Evolutionary conservation across 2,329 filamentous ascomycete genomes (phyloP).

Genomic region (Cercospora sp.): DNA sequence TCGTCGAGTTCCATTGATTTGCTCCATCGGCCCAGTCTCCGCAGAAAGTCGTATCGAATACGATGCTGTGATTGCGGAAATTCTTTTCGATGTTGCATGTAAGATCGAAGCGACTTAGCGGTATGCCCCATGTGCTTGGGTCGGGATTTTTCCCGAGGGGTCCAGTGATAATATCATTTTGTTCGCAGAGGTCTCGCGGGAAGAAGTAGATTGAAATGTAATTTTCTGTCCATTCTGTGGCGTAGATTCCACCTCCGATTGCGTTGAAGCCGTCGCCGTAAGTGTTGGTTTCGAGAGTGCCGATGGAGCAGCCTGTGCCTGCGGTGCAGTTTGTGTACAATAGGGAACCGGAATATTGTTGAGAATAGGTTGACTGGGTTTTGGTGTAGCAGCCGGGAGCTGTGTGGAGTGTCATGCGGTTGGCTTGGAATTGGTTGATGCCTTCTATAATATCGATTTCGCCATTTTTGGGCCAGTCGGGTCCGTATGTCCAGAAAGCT

Average conservation of each 20-base stretch:
- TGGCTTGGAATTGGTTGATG: slow-evolving; percentile 39
- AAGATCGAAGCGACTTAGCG: slow-evolving; percentile 62
- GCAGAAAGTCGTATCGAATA: slow-evolving; percentile 65
- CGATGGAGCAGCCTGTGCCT: slow-evolving; percentile 44
- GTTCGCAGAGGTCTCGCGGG: slow-evolving; percentile 32
- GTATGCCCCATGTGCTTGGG: slow-evolving; percentile 63
- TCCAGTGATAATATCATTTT: slow-evolving; percentile 35
- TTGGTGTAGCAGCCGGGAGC: slow-evolving; percentile 36
- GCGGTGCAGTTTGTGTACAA: slow-evolving; percentile 42
- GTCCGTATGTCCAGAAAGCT: slow-evolving; percentile 65
- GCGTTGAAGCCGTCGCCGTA: slow-evolving; percentile 42
- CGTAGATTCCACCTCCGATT: slow-evolving; percentile 50
- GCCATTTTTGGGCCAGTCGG: slow-evolving; percentile 46
- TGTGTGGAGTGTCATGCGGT: slow-evolving; percentile 42
- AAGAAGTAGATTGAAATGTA: slow-evolving; percentile 42
- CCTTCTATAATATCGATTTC: slow-evolving; percentile 46
- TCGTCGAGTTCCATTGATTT: slow-evolving; percentile 29
- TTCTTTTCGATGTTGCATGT: slow-evolving; percentile 40
- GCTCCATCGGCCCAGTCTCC: slow-evolving; percentile 43
- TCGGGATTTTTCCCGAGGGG: slow-evolving; percentile 55
- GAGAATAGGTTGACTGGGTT: slow-evolving; percentile 16
- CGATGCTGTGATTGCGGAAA: slow-evolving; percentile 46
- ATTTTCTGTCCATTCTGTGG: slow-evolving; percentile 36
- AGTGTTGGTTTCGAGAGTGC: slow-evolving; percentile 50
- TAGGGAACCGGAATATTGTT: slow-evolving; percentile 65